Percentiles rank a stretch among this genome's conserved stretches.
phyloP scores from a whole-genome alignment of 257 asterid species.

The Thymus quinquecostatus region DNA sequence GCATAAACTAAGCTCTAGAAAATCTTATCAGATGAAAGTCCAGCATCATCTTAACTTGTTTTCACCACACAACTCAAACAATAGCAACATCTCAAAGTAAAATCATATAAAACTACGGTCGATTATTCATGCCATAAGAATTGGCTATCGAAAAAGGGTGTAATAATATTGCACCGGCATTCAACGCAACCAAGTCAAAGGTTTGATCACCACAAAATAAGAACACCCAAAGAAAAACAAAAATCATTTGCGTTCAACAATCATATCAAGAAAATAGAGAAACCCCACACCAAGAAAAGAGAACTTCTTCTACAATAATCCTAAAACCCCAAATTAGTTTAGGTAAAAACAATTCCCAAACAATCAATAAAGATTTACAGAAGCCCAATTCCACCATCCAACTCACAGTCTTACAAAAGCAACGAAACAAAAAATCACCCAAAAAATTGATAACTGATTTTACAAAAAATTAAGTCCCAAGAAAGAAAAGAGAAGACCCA shows the following conservation, averaged over 20 bases:
- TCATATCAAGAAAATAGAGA: background rate
- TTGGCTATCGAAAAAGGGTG: background rate
- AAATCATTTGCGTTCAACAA: background rate
- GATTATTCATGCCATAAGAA: background rate
- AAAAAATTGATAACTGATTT: background rate
- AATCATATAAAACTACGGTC: background rate
- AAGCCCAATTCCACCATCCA: constrained; percentile 15
- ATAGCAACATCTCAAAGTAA: background rate
- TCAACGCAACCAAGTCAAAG: constrained; percentile 26
- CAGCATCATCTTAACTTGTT: background rate
- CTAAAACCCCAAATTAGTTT: background rate
- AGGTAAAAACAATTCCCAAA: background rate
- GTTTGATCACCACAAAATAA: constrained; percentile 6
- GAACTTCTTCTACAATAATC: too few relatives aligned
- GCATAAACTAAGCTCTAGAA: constrained; percentile 18
- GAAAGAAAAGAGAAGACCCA: constrained; percentile 3
- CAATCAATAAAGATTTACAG: constrained; percentile 4
- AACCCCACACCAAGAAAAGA: too few relatives aligned
- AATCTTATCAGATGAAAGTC: background rate
- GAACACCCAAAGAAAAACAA: background rate
- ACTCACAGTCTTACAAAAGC: constrained; percentile 15
- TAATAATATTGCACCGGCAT: background rate
- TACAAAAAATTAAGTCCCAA: background rate
- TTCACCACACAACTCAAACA: constrained; percentile 10
- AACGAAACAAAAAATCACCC: background rate